These are phyloP conservation scores for Stachybotrys echinatus DNA, from an alignment of 2,329 filamentous ascomycete genomes.

Conservation along the genomic window DNA sequence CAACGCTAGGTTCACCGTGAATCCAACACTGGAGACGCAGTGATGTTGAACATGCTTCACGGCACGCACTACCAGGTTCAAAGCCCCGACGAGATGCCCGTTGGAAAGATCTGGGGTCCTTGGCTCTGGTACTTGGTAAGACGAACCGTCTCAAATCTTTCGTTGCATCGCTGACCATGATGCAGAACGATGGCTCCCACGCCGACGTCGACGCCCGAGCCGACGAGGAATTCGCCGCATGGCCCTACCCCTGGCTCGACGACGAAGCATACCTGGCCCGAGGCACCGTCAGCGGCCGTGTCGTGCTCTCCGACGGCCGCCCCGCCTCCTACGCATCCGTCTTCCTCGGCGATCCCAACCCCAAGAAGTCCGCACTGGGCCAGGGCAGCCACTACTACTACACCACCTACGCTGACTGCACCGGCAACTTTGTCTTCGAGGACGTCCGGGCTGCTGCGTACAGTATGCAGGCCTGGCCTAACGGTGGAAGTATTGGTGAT, in stretches of 20 bases:
- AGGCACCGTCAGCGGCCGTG: neutral
- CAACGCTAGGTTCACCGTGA: neutral
- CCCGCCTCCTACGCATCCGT: neutral
- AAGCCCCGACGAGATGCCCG: neutral
- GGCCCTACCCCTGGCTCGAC: neutral
- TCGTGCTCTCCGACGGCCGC: neutral
- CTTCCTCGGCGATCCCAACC: neutral
- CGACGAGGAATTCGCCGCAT: neutral
- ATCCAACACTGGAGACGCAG: neutral
- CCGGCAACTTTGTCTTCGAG: neutral
- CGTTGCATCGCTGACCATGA: neutral
- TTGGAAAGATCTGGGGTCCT: slow-evolving; percentile 1
- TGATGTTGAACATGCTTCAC: slow-evolving; percentile 1
- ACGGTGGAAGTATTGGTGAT: neutral
- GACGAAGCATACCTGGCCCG: neutral
- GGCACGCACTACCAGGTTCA: neutral
- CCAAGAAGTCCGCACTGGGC: neutral
- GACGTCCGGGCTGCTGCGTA: neutral
- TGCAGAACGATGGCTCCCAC: neutral
- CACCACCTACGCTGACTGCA: neutral
- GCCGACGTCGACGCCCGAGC: neutral
- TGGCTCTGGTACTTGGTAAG: slow-evolving; percentile 1
- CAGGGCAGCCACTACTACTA: slow-evolving; percentile 1
- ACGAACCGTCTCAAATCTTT: neutral
- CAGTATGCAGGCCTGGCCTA: neutral